Percentiles rank a stretch among this genome's conserved stretches.
phyloP scores from a whole-genome alignment of 805 yeast species.

The Candida palmyrensis region DNA sequence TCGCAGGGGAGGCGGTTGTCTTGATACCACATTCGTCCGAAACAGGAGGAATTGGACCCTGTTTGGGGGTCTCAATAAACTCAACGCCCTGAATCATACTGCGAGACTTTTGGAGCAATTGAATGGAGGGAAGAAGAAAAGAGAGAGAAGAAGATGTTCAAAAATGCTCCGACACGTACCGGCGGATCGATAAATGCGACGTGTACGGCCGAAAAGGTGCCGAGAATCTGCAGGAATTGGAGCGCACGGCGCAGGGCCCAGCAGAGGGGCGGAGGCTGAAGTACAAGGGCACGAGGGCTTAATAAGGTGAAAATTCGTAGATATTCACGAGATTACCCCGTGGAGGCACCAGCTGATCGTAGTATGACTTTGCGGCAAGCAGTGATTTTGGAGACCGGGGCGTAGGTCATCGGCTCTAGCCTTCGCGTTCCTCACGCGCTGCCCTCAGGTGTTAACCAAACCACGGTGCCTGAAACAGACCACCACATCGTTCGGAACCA shows the following conservation, averaged over 20 bases:
- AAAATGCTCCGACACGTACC: background rate
- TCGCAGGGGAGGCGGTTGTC: conserved; percentile 54
- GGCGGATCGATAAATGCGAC: background rate
- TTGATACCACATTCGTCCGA: conserved; percentile 29
- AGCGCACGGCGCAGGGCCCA: conserved; percentile 5
- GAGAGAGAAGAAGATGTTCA: background rate
- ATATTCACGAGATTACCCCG: too few species aligned
- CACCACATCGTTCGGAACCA: too few species aligned
- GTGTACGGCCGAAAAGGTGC: conserved; percentile 2
- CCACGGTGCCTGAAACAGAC: too few species aligned
- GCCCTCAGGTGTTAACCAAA: too few species aligned
- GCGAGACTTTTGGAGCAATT: background rate
- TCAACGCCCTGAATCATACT: conserved; percentile 39
- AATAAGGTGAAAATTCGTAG: background rate
- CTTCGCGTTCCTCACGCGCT: too few species aligned
- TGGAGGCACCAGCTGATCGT: too few species aligned
- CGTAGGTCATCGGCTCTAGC: too few species aligned
- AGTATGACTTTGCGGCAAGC: too few species aligned
- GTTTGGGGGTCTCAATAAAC: conserved; percentile 56
- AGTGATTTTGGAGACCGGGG: too few species aligned
- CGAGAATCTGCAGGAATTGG: too few species aligned
- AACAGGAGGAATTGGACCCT: conserved; percentile 25
- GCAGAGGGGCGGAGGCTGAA: background rate
- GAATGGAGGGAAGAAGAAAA: background rate
- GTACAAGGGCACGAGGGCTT: background rate